Base-by-base conservation (phyloP, 208 protist genomes). In the Acanthamoeba triangularis region DNA sequence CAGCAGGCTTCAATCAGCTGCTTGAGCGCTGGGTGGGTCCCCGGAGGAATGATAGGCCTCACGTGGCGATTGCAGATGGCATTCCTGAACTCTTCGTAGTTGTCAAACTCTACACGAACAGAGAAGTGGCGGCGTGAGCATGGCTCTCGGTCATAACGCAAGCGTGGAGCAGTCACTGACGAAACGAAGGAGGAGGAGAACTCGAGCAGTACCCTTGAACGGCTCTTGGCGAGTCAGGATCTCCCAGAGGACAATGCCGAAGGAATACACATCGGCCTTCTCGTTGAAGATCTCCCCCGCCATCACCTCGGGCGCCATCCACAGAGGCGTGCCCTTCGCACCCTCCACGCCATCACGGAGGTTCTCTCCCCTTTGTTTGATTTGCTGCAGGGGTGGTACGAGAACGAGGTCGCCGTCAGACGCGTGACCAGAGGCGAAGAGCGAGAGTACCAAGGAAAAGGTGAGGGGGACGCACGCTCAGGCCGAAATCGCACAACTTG, bases 241-340 rank as follows among this genome's bases (percentile, higher is more conserved):
- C 59, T 98, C 96, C 95, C 96, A 98, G 35, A 98, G 84, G 18
- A 97, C 93, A 20, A 98, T 95, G 33, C 96, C 97, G 91, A 98
- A 98, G 94, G 97, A 98, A 84, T 97, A 98, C 25, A 98, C 96
- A 85, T 98, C 97, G 56, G 91, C 95, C 52, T 95, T 97, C 20
- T 96, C 95, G 91, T 97, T 96, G 67, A 95, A 97, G 28, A 74
- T 33, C 87, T 97, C 95, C 30, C 96, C 97, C 49, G 96, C 90
- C 56, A 97, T 94, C 28, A 98, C 96, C 85, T 98, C 97, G 28
- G 97, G 97, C 41, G 97, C 97, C 96, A 97, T 97, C 97, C 97
- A 97, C 35, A 97, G 69, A 63, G 96, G 96, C 33, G 96, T 97
- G 65, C 96, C 96, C 90, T 97, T 97, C 16, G 96, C 96, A 65